Percentiles rank a stretch among this genome's conserved stretches.
These are phyloP conservation scores for Brasenia schreberi DNA, from an alignment of 164 flowering plant genomes.

Conservation along the genomic window DNA sequence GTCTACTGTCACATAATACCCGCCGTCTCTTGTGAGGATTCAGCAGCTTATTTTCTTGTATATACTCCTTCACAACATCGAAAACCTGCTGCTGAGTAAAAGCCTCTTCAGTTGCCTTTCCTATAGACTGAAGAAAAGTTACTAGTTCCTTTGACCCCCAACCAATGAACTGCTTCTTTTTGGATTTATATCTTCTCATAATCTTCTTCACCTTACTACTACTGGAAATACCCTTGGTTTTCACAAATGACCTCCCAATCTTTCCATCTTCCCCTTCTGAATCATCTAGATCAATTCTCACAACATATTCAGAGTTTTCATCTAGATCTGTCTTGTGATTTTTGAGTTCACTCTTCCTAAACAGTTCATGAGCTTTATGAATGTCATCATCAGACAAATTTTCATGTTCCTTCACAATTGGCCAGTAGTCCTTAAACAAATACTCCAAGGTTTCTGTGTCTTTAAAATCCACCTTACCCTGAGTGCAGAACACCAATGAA, in stretches of 20 bases:
- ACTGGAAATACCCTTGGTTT: constrained; percentile 4
- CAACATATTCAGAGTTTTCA: background rate
- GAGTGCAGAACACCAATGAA: constrained; percentile 7
- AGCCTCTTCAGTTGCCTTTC: constrained; percentile 27
- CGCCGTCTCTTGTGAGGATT: constrained; percentile 38
- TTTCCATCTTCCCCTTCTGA: background rate
- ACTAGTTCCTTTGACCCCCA: constrained; percentile 71
- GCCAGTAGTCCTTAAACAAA: constrained; percentile 64
- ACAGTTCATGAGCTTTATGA: constrained; percentile 19
- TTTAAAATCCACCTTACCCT: constrained; percentile 56
- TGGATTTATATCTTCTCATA: constrained; percentile 15
- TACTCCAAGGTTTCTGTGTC: constrained; percentile 48
- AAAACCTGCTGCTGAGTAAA: constrained; percentile 38
- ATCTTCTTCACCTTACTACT: constrained; percentile 1
- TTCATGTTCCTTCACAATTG: constrained; percentile 37
- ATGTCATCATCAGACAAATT: constrained; percentile 31
- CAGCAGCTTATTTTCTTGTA: constrained; percentile 31
- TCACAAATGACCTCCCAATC: constrained; percentile 6
- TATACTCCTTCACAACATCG: constrained; percentile 33
- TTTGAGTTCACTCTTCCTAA: constrained; percentile 21
- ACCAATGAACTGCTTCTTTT: constrained; percentile 38
- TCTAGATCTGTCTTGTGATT: background rate
- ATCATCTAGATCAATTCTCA: no score
- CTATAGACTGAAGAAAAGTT: constrained; percentile 45
- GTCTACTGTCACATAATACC: constrained; percentile 36